Base-by-base conservation (phyloP, 768 basidiomycete species). In the Dioszegia hungarica region DNA sequence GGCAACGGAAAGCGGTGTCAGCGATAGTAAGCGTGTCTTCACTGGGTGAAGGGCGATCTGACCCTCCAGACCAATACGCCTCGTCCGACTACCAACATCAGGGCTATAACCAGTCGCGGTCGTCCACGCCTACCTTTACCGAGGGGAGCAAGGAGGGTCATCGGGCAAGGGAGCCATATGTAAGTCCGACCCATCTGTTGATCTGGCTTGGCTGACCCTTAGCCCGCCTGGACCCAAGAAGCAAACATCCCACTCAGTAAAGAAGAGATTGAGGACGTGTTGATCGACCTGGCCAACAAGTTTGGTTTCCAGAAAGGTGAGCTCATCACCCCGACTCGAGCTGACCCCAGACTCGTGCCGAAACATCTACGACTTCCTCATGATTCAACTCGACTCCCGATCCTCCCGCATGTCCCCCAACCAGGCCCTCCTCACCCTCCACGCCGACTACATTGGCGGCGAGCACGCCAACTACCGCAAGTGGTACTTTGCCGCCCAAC, bases 401-500 rank as follows among this genome's bases (percentile, higher is more conserved):
- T 89, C 94, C 3, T 97, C 93, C 2, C 85, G 95, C 40, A 97
- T 98, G 94, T 86, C 90, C 0, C 93, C 95, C 10, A 88, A 90
- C 72, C 90, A 94, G 73, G 95, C 95, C 0, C 80, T 98, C 22
- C 81, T 95, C 53, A 98, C 93, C 0, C 82, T 99, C 1, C 95
- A 99, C 68, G 95, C 94, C 56, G 95, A 98, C 76, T 99, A 98
- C 77, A 97, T 99, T 67, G 95, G 95, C 20, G 95, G 95, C 2
- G 89, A 94, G 76, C 87, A 97, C 69, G 90, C 95, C 47, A 98
- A 98, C 80, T 98, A 98, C 79, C 89, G 95, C 60, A 97, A 97
- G 79, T 98, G 95, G 95, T 99, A 99, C 79, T 99, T 98, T 76
- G 95, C 94, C 27, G 92, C 94, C 19, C 95, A 99, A 76, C 85